Evolutionary conservation across 768 basidiomycete species (phyloP), one percentile per base, ranked within the genome.

Genomic region (Hypholoma fasciculare): DNA sequence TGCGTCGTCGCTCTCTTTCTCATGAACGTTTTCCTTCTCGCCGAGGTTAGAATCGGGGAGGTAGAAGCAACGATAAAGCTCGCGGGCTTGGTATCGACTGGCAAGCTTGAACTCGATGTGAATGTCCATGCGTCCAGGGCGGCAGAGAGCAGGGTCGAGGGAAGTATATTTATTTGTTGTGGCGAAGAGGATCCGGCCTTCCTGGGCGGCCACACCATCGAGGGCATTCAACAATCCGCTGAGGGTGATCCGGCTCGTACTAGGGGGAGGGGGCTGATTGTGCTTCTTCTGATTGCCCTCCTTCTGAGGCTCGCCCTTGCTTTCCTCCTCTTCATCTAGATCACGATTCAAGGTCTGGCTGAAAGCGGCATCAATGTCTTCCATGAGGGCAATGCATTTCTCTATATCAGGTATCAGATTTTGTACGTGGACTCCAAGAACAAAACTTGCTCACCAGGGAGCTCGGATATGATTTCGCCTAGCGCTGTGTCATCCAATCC

Each of bases 351-450:
- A 53, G 20, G 65, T 69, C 50, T 75, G 71, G 36, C 73, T 74
- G 71, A 92, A 89, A 2, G 89, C 90, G 2, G 86, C 89, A 62
- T 94, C 92, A 54, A 93, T 87, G 67, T 93, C 92, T 69, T 93
- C 90, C 83, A 94, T 90, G 37, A 94, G 76, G 4, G 86, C 83
- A 55, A 93, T 87, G 64, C 87, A 90, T 62, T 78, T 78, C 56
- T 84, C 77, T 78, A 54, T 9, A 30, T 13, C 37, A 37, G 61
- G 49, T 40, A 55, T 43, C 43, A 37, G 16, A 60, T 14, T 17
- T 57, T 38, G 9, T 56, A 40, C 2, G 56, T 51, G 61, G 56
- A 8, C 43, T 9, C 9, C 38, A 27, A 6, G 3, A 48, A 14
- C 42, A 27, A 20, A 23, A 40, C 34, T 14, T 17, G 39, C 69